Evolutionary conservation across 1,139 yeast species (phyloP), one percentile per base, ranked within the genome.

Genomic region (Tardiomyces blankii): DNA sequence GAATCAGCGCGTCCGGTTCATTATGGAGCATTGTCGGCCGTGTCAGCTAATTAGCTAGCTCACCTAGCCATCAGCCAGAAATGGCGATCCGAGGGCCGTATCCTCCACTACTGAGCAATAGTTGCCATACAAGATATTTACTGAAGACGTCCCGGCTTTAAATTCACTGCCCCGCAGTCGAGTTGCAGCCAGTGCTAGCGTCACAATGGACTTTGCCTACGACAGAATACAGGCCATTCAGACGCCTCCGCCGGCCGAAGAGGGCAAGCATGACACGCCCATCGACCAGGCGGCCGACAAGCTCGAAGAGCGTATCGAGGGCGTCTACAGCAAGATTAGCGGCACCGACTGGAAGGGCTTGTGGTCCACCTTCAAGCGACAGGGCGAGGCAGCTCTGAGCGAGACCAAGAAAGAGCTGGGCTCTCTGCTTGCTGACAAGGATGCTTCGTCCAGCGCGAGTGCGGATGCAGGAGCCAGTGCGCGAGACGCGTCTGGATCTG

Each of bases 231-330:
- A 54, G 46, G 49, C 47, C 8, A 48, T 30, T 9, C 35, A 30
- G 35, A 30, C 35, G n/a, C 35, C 35, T 4, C n/a, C n/a, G 16
- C 35, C 35, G 16, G n/a, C 35, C 9, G 35, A 30, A 4, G 35
- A 30, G 16, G 25, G 25, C 25, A 30, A 30, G 35, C 16, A 30
- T 12, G 35, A 30, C 9, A 50, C 52, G 18, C 48, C 55, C 21
- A 47, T 59, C 13, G 62, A 60, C 44, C 47, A 49, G 38, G 63
- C 62, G 2, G 63, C 78, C 13, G 72, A 67, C 35, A 66, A 69
- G 46, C 60, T 79, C 16, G 84, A 78, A 53, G 56, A 60, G 11
- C 78, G 73, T 50, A 75, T 79, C 43, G 83, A 77, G 51, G 65
- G 72, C 44, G 75, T 77, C 1, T 77, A 75, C 60, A 30, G 35